A percentile compares a stretch with the other conserved stretches of the same genome.
Evolutionary conservation across 495 filamentous ascomycete genomes (phyloP).

Genomic region (Thozetella sp.): DNA sequence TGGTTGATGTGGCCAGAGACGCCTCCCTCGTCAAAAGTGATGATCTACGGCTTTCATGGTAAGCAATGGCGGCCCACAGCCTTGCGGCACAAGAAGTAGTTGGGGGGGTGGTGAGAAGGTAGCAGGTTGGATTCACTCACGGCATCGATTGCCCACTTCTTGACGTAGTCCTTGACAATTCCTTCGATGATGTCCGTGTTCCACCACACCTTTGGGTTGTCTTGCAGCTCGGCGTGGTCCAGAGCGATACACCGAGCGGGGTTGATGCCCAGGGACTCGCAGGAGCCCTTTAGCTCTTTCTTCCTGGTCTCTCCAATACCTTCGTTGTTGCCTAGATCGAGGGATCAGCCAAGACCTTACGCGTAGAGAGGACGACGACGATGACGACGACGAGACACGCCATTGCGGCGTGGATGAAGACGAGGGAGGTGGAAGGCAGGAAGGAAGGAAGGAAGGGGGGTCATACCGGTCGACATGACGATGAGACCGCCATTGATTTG

Average conservation of each 20-base stretch:
- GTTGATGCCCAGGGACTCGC: constrained; percentile 32
- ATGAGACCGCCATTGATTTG: constrained; percentile 28
- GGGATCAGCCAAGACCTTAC: background rate
- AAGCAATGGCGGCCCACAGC: background rate
- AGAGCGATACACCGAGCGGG: constrained; percentile 30
- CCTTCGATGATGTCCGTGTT: constrained; percentile 28
- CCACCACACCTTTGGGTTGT: constrained; percentile 44
- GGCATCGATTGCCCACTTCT: constrained; percentile 38
- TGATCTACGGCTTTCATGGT: constrained; percentile 24
- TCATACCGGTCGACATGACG: constrained; percentile 41
- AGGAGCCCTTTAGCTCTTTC: constrained; percentile 34
- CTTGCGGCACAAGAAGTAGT: constrained; percentile 7
- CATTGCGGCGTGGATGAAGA: too few species aligned
- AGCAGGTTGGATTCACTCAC: constrained; percentile 15
- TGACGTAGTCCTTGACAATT: constrained; percentile 31
- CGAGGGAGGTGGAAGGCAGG: too few species aligned
- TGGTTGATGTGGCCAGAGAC: constrained; percentile 45
- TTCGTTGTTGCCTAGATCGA: constrained; percentile 38
- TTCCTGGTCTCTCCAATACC: constrained; percentile 34
- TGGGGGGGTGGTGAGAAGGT: background rate
- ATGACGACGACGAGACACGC: too few species aligned
- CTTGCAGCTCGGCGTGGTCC: constrained; percentile 34
- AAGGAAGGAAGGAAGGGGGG: too few species aligned
- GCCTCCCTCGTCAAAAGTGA: constrained; percentile 43
- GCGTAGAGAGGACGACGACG: too few species aligned